Conservation (phyloP, 768 basidiomycete genomes). For the Boletus subcaerulescens region DNA sequence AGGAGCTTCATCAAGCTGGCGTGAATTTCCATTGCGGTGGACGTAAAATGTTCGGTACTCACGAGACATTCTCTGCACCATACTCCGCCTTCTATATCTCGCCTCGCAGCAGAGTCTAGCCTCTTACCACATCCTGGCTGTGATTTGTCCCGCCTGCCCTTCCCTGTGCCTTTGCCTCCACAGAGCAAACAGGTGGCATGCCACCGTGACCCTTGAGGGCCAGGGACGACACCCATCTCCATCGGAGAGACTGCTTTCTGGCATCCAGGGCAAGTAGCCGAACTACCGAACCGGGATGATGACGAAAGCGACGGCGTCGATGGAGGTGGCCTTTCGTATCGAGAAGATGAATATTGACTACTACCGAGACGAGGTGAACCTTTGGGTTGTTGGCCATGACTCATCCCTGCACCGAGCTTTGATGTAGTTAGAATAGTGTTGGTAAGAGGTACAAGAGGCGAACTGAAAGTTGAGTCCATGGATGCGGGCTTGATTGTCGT, state of each 20-base stretch:
- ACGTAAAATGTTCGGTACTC: slow-evolving; percentile 24
- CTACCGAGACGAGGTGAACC: slow-evolving; percentile 11
- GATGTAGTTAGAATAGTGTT: slow-evolving; percentile 14
- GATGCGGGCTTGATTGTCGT: slow-evolving; percentile 10
- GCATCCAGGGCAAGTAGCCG: slow-evolving; percentile 72
- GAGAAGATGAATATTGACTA: slow-evolving; percentile 28
- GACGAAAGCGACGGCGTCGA: slow-evolving; percentile 17
- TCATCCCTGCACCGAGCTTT: slow-evolving; percentile 2
- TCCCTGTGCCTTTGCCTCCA: slow-evolving; percentile 57
- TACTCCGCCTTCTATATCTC: slow-evolving; percentile 61
- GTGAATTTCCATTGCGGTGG: slow-evolving; percentile 2
- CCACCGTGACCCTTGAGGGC: slow-evolving; percentile 81
- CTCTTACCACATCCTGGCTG: slow-evolving; percentile 80
- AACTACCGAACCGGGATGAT: slow-evolving; percentile 34
- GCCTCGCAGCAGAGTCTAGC: slow-evolving; percentile 79
- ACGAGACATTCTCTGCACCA: slow-evolving; percentile 88
- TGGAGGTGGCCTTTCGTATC: slow-evolving; percentile 25
- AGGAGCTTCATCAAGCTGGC: slow-evolving; percentile 44
- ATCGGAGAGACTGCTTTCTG: slow-evolving; percentile 70
- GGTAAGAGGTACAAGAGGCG: slow-evolving; percentile 21
- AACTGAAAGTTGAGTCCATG: slow-evolving; percentile 8
- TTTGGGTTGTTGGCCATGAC: slow-evolving; percentile 9
- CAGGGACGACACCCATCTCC: slow-evolving; percentile 84
- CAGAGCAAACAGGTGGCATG: slow-evolving; percentile 76
- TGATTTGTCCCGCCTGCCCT: slow-evolving; percentile 48